Evolutionary conservation across 2,329 filamentous ascomycete species (phyloP), one percentile per base, ranked within the genome.

Genomic region (Neofusicoccum sp.): DNA sequence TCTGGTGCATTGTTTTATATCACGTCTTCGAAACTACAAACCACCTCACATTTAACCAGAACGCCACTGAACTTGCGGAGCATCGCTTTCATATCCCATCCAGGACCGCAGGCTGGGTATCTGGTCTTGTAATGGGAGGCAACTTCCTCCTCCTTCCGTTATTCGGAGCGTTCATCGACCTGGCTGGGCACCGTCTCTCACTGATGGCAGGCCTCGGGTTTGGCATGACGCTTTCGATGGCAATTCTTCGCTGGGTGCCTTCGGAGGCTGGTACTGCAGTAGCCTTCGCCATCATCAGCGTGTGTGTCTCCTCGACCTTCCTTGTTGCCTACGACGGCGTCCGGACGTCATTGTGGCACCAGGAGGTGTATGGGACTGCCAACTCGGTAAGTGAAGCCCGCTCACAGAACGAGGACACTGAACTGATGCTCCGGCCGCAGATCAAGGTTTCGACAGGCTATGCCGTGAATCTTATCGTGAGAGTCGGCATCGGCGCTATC

Each of bases 371-470:
- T 62, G 84, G 84, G 0, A 81, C 83, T 0, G 85, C 81, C 0
- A 87, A 86, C 61, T 78, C 83, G 1, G 70, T 47, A n/a, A 47
- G 43, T 30, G 7, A 4, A 20, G 5, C 6, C 40, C 9, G 20
- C 40, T 43, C 7, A 4, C 14, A 5, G 2, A 24, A 20, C 4
- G 43, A 14, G 4, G 8, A 4, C 3, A 12, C 16, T 30, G 43
- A 47, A 6, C 14, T 30, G 9, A 30, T 14, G 12, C 11, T n/a
- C 8, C 8, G 5, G 9, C n/a, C 14, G 26, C 43, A 47, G 43
- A 6, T 86, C 60, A 87, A 87, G 61, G 80, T 86, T 38, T 82
- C 82, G 26, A 82, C 86, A 67, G 86, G 86, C 66, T 87, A 87
- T 68, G 81, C 79, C 26, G 86, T 86, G 82, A 84, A 77, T 61